phyloP scores from a whole-genome alignment of 352 stramenopile genomes.

The Globisporangium nagaii region DNA sequence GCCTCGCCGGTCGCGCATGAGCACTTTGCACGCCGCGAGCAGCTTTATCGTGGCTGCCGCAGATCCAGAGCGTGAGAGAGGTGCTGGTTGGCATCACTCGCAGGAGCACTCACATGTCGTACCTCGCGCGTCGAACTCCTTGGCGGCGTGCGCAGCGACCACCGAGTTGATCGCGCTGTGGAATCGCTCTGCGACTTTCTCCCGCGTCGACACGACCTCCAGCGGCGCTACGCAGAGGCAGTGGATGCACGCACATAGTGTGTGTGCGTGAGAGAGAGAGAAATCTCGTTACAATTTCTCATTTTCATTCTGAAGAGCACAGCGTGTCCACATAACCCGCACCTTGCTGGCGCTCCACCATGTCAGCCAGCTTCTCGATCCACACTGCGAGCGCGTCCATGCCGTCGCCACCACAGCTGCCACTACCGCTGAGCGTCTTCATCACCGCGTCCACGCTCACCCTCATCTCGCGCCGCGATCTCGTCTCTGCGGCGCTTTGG shows the following conservation, averaged over 20 bases:
- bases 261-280: not conserved
- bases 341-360: constrained; percentile 23
- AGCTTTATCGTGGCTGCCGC: constrained; percentile 15
- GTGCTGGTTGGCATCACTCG: too few relatives aligned
- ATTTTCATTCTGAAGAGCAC: not conserved
- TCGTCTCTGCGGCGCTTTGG: not conserved
- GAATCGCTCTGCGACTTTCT: constrained; percentile 15
- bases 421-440: not conserved
- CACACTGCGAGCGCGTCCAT: constrained; percentile 13
- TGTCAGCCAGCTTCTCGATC: constrained; percentile 36
- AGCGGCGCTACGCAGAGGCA: constrained; percentile 15
- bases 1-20: constrained; percentile 61
- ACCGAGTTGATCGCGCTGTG: constrained; percentile 6
- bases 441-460: not conserved
- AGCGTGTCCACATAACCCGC: not conserved
- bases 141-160: constrained; percentile 1
- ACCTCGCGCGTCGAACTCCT: constrained; percentile 18
- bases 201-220: constrained; percentile 11
- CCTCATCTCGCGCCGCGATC: not conserved
- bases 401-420: not conserved
- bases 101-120: not conserved
- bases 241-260: not conserved
- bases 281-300: not conserved
- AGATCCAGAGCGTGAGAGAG: not conserved
- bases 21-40: constrained; percentile 38